Evolutionary conservation across 257 asterid genomes (phyloP).

Genomic region (Lantana camara): DNA sequence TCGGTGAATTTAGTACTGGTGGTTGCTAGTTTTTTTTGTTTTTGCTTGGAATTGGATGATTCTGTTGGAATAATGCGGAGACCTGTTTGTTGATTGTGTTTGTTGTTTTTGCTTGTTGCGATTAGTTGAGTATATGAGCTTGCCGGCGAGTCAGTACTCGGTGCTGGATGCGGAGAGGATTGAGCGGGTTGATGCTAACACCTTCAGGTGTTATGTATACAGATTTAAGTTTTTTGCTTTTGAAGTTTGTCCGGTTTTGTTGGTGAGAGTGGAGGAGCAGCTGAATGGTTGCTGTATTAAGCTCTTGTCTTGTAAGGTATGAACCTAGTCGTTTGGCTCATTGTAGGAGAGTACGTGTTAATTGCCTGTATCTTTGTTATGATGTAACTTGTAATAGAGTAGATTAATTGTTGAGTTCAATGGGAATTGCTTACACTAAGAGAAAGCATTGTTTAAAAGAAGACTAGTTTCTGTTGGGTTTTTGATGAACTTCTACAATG

Average conservation of each 20-base stretch:
- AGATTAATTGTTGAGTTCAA: background rate
- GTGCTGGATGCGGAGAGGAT: constrained; percentile 98
- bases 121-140: constrained; percentile 87
- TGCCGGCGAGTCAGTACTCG: constrained; percentile 98
- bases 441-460: background rate
- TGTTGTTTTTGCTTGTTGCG: background rate
- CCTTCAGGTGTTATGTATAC: constrained; percentile 87
- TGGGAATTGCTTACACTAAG: background rate
- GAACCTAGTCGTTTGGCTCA: background rate
- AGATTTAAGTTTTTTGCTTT: constrained; percentile 82
- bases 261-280: constrained; percentile 95
- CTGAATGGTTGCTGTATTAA: constrained; percentile 87
- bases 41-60: background rate
- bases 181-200: constrained; percentile 85
- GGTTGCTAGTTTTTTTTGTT: too few relatives aligned
- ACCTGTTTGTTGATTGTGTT: background rate
- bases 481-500: constrained; percentile 12
- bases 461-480: background rate
- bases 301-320: constrained; percentile 93
- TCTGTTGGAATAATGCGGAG: background rate
- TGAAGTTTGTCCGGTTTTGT: constrained; percentile 91
- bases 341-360: background rate
- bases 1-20: too few relatives aligned
- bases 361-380: background rate
- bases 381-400: constrained; percentile 1